Evolutionary conservation across 805 yeast species (phyloP).

Genomic region (Saccharomycopsis microspora): DNA sequence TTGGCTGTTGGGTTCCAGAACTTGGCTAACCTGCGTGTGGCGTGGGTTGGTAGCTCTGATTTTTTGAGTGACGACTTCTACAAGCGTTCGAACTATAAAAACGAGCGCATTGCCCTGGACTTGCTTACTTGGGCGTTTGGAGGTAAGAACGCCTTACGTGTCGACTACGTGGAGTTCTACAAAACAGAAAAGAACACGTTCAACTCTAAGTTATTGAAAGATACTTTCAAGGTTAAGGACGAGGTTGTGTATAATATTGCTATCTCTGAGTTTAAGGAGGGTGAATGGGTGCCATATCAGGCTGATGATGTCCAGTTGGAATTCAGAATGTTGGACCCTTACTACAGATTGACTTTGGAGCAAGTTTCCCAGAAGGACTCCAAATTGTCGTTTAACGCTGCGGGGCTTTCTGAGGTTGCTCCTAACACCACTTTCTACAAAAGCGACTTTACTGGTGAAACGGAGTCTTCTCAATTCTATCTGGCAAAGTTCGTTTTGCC

Average conservation of each 20-base stretch:
- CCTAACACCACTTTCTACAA: constrained; percentile 10
- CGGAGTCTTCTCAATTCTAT: constrained; percentile 7
- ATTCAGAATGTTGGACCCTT: constrained; percentile 88
- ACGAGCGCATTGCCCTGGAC: constrained; percentile 31
- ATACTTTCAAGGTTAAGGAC: constrained; percentile 65
- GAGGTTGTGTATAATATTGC: constrained; percentile 42
- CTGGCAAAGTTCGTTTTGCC: constrained; percentile 55
- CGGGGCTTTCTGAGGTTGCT: not conserved
- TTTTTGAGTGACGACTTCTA: constrained; percentile 34
- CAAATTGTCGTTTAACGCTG: constrained; percentile 9
- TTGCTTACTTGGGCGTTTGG: constrained; percentile 66
- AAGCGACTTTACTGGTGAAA: not conserved
- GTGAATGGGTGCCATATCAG: constrained; percentile 56
- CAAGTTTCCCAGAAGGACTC: constrained; percentile 24
- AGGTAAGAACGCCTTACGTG: constrained; percentile 49
- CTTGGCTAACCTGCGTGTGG: constrained; percentile 61
- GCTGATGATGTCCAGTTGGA: constrained; percentile 67
- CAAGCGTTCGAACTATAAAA: constrained; percentile 17
- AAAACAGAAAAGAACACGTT: constrained; percentile 19
- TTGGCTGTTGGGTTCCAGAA: constrained; percentile 73
- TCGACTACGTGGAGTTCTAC: constrained; percentile 30
- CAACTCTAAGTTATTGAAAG: constrained; percentile 21
- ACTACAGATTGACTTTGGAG: constrained; percentile 63
- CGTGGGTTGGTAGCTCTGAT: constrained; percentile 68
- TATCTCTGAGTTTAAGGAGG: constrained; percentile 34